Evolutionary conservation across 352 stramenopile genomes (phyloP), one percentile per base, ranked within the genome.

Genomic region (Globisporangium parvum): DNA sequence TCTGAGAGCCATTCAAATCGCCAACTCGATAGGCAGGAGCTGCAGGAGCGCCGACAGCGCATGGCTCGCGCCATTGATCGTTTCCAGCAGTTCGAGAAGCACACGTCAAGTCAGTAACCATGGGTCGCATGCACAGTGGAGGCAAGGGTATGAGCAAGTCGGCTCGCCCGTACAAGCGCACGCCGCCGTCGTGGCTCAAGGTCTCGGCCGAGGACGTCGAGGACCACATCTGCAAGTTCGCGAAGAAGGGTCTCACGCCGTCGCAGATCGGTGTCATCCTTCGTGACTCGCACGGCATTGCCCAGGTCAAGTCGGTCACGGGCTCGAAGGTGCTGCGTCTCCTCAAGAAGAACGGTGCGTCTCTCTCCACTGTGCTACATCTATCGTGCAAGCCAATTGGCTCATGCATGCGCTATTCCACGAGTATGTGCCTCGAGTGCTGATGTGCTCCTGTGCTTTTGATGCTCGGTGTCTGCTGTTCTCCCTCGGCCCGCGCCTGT

Each of bases 141-240:
- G 96, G 97, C 70, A 99, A 99, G 95, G 97, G 97, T 88, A 99
- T 99, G 84, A 98, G 95, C 70, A 98, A 98, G 79, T 98, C 95
- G 70, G 96, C 97, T 80, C 86, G 90, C 67, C 97, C 97, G 59
- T 99, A 99, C 96, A 99, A 99, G 87, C 93, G 97, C 75, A 96
- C 95, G 66, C 95, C 97, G 57, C 96, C 97, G 49, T 98, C 95
- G 66, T 99, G 97, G 97, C 85, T 98, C 59, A 99, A 99, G 85
- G 88, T 98, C 64, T 95, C 93, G 53, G 39, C 94, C 39, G 78
- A 91, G 54, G 96, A 99, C 70, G 96, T 99, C 28, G 96, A 99
- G 71, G 95, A 99, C 56, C 95, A 99, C 65, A 97, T 99, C 55
- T 99, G 96, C 96, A 99, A 99, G 84, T 96, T 99, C 60, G 96